Conservation (phyloP, 2,329 filamentous ascomycete genomes). For the Exophiala dermatitidis region DNA sequence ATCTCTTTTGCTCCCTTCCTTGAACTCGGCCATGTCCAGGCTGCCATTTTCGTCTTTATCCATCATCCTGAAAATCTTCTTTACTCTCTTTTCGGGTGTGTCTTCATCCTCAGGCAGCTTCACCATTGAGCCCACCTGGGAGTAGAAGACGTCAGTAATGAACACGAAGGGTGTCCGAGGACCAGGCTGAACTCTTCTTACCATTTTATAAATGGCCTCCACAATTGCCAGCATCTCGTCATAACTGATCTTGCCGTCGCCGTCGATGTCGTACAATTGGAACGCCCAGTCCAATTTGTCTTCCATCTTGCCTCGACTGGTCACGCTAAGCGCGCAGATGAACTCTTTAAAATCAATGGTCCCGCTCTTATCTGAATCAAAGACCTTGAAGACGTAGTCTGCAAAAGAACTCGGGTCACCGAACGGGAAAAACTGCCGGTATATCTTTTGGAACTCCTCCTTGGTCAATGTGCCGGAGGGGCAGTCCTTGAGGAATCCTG, state of each 20-base stretch:
- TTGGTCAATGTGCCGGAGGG: constrained; percentile 94
- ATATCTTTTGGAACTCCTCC: constrained; percentile 99
- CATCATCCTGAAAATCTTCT: constrained; percentile 99
- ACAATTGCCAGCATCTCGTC: constrained; percentile 99
- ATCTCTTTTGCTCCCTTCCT: constrained; percentile 96
- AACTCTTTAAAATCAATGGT: constrained; percentile 99
- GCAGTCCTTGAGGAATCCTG: constrained; percentile 79
- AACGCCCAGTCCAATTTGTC: constrained; percentile 99
- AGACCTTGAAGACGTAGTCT: constrained; percentile 98
- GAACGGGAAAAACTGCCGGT: constrained; percentile 98
- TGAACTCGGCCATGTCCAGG: constrained; percentile 95
- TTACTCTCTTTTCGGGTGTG: constrained; percentile 94
- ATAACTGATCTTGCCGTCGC: constrained; percentile 97
- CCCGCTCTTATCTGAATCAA: constrained; percentile 93
- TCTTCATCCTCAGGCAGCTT: constrained; percentile 98
- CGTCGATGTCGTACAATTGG: constrained; percentile 97
- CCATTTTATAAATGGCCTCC: constrained; percentile 99
- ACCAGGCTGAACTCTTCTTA: constrained; percentile 36
- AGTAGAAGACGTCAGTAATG: background rate
- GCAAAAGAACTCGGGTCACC: constrained; percentile 95
- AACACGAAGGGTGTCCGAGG: background rate
- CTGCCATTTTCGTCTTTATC: constrained; percentile 99
- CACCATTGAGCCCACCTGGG: constrained; percentile 93
- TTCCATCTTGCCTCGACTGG: constrained; percentile 96
- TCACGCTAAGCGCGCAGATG: constrained; percentile 95